Base-by-base conservation (phyloP, 176 grass and related monocot genomes). In the Cenchrus fungigraminus region DNA sequence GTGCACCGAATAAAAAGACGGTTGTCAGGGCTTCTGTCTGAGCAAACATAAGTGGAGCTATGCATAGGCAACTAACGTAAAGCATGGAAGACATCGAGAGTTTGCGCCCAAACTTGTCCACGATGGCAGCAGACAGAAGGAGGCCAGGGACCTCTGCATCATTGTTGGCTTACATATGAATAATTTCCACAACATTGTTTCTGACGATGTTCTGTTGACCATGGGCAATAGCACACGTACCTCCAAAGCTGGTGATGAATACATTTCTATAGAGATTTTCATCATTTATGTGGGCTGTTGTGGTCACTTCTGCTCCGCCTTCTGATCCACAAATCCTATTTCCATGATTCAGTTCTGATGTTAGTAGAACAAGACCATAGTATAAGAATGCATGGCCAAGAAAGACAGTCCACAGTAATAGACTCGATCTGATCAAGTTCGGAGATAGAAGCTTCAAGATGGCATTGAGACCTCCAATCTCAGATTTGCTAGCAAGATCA, bases 311-410 rank as follows among this genome's bases (percentile, higher is more conserved):
- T 80, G 31, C 69, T 77, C 71, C 68, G 12, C 86, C 77, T 52
- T 93, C 73, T 68, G 84, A 78, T 63, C 53, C 78, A 75, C 93
- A 98, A 65, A 82, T 88, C 68, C 78, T 93, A 85, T 84, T 95
- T 86, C 89, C 94, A 28, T 91, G 87, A 71, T 92, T 97, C 74
- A 98, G 68, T 65, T 95, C 91, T 65, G 93, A 82, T 19, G 96
- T 95, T 77, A 95, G 77, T 43, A 98, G 80, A 84, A 98, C 91
- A 85, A 98, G 78, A 40, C 93, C 96, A 15, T 98, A 98, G 76
- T 98, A 98, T 64, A 91, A 86, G 91, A 98, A 98, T 14, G 96
- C 96, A 57, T 94, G 93, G 12, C 92, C 91, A 66, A 93, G 90
- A 75, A 90, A 98, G 42, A 95, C 96, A 7, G 74, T 86, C 96